Evolutionary conservation across 495 filamentous ascomycete species (phyloP).

Genomic region (Alectoria sarmentosa): DNA sequence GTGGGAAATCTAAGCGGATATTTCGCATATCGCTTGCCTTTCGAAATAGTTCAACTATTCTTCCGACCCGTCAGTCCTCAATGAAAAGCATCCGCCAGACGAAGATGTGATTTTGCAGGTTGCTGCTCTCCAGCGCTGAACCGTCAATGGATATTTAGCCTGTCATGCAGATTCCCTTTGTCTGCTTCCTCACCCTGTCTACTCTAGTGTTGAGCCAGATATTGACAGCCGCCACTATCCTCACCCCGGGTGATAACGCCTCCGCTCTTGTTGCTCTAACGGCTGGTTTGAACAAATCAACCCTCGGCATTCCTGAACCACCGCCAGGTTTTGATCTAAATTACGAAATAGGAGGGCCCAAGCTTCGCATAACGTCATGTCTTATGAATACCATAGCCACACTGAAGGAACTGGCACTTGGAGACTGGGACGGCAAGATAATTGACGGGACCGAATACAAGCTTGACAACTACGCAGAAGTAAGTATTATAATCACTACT

Average conservation of each 20-base stretch:
- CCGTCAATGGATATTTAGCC: not conserved
- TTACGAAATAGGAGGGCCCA: slow-evolving; percentile 5
- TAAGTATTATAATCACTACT: not conserved
- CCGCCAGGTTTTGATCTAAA: not conserved
- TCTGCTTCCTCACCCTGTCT: not conserved
- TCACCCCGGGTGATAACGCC: not conserved
- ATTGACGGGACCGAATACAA: slow-evolving; percentile 1
- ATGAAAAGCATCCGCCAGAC: not conserved
- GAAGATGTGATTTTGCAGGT: no score
- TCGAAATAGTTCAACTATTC: not conserved
- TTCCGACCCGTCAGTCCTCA: not conserved
- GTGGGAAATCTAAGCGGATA: not conserved
- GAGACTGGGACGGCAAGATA: not conserved
- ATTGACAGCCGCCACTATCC: not conserved
- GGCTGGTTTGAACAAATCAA: not conserved
- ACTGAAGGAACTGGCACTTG: slow-evolving; percentile 3
- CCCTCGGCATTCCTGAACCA: not conserved
- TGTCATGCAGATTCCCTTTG: not conserved
- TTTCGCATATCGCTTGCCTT: not conserved
- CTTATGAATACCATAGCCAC: not conserved
- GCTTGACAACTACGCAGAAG: not conserved
- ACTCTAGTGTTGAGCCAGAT: not conserved
- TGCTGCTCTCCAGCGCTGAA: not conserved
- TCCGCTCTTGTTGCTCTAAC: no score
- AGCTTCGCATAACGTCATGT: slow-evolving; percentile 8